Base-by-base conservation (phyloP, 306 rosid species). In the Quercus berberidifolia region DNA sequence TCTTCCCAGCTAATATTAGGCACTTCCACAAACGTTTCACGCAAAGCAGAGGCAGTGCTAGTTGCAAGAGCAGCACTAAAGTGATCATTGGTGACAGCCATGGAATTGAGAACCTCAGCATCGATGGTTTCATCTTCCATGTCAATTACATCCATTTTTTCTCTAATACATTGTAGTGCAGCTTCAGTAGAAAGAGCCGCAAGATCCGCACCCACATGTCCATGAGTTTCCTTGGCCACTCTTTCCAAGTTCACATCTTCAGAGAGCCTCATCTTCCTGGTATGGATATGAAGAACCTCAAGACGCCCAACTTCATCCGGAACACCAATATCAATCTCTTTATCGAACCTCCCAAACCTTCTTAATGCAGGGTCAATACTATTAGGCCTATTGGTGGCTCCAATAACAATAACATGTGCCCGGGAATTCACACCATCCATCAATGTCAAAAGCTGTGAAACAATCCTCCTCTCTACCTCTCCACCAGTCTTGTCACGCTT, bases 1-100 rank as follows among this genome's bases (percentile, higher is more conserved):
- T 75, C 83, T 33, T 68, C 73, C 86, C 86, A 83, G 64, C 83
- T 74, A 54, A 69, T 74, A 59, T 83, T 78, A 51, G 83, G 83
- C 33, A 78, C 86, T 78, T 83, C 83, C 1, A 83, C 80, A 35
- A 83, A 80, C 19, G 73, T 76, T 25, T 76, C 80, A 3, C 74
- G 55, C 56, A 77, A 51, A 51, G 80, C 30, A 46, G 74, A 76
- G 1, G 74, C 62, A 23, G 30, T 64, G 33, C 80, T 63, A 17
- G 60, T 46, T 18, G 19, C 30, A 7, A 64, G 83, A 62, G 83
- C 78, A 51, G 74, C 13, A 2, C 20, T 30, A 74, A 74, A 80
- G 31, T 80, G 79, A 20, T 64, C 70, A 12, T 74, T 74, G 35
- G 74, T 74, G 6, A 80, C 76, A 1, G 83, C 75, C 83, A 80